These are phyloP conservation scores for Dichomitus squalens DNA, from an alignment of 1,284 basidiomycete species.

Conservation along the genomic window DNA sequence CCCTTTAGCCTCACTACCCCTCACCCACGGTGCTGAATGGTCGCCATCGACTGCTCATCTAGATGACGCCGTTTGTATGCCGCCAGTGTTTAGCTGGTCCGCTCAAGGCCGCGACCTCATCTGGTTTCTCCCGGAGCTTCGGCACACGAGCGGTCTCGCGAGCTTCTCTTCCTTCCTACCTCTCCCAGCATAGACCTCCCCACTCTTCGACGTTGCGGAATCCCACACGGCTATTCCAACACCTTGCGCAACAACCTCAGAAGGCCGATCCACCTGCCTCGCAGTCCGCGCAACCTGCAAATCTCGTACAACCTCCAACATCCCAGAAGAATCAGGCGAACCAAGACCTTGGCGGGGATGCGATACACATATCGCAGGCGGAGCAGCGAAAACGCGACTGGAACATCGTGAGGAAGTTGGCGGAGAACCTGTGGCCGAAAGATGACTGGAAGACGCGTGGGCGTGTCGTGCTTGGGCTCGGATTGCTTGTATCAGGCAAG, in stretches of 20 bases:
- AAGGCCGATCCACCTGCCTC: background rate
- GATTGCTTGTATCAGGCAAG: conserved; percentile 86
- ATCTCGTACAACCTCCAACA: background rate
- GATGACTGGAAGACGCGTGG: conserved; percentile 74
- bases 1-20: no score
- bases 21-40: background rate
- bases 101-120: conserved; percentile 1
- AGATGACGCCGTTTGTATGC: conserved; percentile 9
- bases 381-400: conserved; percentile 73
- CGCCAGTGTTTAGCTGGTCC: conserved; percentile 12
- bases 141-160: background rate
- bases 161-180: background rate
- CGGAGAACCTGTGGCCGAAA: conserved; percentile 75
- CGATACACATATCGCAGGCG: conserved; percentile 26
- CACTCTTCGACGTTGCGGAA: background rate
- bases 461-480: conserved; percentile 85
- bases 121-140: background rate
- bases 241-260: conserved; percentile 12
- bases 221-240: conserved; percentile 2
- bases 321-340: conserved; percentile 2
- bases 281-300: background rate
- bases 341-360: conserved; percentile 17
- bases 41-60: background rate
- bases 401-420: conserved; percentile 63
- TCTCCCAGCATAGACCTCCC: background rate